A percentile compares a stretch with the other conserved stretches of the same genome.
Evolutionary conservation across 2,329 filamentous ascomycete genomes (phyloP).

Genomic region (Pyrenochaeta sp.): DNA sequence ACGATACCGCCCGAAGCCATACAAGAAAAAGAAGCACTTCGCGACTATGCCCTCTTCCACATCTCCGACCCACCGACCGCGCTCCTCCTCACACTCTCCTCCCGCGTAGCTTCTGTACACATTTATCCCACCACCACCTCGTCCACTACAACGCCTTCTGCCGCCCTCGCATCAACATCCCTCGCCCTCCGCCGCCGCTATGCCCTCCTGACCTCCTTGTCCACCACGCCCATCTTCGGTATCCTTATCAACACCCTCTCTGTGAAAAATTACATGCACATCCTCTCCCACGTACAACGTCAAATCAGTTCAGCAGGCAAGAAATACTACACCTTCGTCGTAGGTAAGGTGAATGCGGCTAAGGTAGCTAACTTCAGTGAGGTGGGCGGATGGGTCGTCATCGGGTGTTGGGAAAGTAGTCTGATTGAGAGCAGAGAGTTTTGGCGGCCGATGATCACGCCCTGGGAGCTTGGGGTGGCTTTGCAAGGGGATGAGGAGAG

Average conservation of each 20-base stretch:
- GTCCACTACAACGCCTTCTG: conserved; percentile 20
- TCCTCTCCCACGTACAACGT: conserved; percentile 75
- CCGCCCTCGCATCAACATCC: conserved; percentile 62
- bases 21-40: conserved; percentile 60
- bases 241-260: conserved; percentile 96
- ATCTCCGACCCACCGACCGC: conserved; percentile 81
- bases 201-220: conserved; percentile 81
- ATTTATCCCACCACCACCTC: conserved; percentile 71
- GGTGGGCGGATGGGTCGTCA: conserved; percentile 94
- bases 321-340: conserved; percentile 95
- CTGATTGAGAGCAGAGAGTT: conserved; percentile 89
- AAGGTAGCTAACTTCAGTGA: conserved; percentile 98
- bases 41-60: conserved; percentile 81
- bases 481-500: conserved; percentile 77
- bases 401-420: conserved; percentile 97
- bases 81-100: conserved; percentile 85
- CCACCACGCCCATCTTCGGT: conserved; percentile 84
- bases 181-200: conserved; percentile 81
- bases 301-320: conserved; percentile 83
- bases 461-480: conserved; percentile 86
- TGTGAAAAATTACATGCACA: conserved; percentile 86
- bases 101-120: conserved; percentile 78
- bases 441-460: conserved; percentile 90
- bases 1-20: conserved; percentile 65
- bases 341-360: conserved; percentile 93